phyloP scores from a whole-genome alignment of 2,329 filamentous ascomycete species.

The Trichoderma harzianum region DNA sequence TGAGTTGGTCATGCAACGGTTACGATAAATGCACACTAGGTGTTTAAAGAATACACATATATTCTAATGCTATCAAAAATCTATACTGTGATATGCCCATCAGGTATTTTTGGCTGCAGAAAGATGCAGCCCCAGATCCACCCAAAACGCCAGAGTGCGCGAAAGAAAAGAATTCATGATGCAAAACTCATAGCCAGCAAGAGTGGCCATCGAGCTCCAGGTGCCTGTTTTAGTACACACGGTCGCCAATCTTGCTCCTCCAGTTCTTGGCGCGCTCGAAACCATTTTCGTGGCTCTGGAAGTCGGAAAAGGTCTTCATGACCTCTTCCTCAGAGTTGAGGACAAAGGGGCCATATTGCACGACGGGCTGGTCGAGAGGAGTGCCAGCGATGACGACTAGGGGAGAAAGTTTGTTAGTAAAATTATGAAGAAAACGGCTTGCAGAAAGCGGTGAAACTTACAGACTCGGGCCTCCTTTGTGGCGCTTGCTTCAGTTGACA shows the following conservation, averaged over 20 bases:
- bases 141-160: conserved; percentile 20
- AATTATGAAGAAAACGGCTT: background rate
- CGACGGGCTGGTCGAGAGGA: conserved; percentile 74
- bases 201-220: background rate
- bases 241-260: conserved; percentile 81
- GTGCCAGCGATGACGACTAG: conserved; percentile 72
- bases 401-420: background rate
- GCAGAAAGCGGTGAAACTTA: conserved; percentile 20
- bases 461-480: conserved; percentile 53
- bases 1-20: background rate
- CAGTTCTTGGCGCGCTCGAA: conserved; percentile 78
- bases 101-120: background rate
- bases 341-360: conserved; percentile 87
- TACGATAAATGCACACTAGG: background rate
- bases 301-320: conserved; percentile 73
- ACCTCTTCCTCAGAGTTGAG: conserved; percentile 68
- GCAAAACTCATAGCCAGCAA: background rate
- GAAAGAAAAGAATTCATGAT: background rate
- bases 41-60: background rate
- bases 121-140: conserved; percentile 25
- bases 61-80: background rate
- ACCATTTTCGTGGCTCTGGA: conserved; percentile 68
- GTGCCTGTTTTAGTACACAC: conserved; percentile 48
- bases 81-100: background rate
- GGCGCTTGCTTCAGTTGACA: conserved; percentile 64